phyloP scores from a whole-genome alignment of 2,329 filamentous ascomycete genomes.

The Aspergillus fructus region DNA sequence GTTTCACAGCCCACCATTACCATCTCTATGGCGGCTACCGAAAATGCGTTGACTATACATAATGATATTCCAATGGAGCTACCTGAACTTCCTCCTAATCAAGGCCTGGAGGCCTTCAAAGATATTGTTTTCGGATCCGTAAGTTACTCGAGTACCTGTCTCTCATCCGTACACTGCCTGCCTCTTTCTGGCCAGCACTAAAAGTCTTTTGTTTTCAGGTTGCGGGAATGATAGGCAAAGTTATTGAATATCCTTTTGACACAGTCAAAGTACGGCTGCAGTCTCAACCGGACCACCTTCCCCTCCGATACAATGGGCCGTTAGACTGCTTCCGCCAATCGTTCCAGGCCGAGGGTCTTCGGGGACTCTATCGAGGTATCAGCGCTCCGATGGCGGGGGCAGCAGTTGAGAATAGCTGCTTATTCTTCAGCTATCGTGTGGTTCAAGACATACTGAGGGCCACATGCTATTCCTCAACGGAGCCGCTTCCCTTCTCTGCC shows the following conservation, averaged over 20 bases:
- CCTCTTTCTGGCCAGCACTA: neutral
- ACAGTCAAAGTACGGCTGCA: conserved; percentile 97
- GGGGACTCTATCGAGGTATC: conserved; percentile 86
- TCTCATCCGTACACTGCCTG: neutral
- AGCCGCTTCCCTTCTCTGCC: conserved; percentile 69
- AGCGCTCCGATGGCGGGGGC: conserved; percentile 87
- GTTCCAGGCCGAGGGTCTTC: conserved; percentile 72
- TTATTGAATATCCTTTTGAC: conserved; percentile 98
- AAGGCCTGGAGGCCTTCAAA: conserved; percentile 70
- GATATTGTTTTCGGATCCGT: conserved; percentile 88
- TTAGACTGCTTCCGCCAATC: conserved; percentile 92
- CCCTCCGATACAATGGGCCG: conserved; percentile 79
- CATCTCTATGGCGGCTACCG: conserved; percentile 38
- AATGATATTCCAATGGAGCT: conserved; percentile 44
- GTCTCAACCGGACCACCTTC: conserved; percentile 84
- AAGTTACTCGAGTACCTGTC: conserved; percentile 33
- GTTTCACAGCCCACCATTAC: conserved; percentile 8
- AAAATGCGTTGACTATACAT: conserved; percentile 37
- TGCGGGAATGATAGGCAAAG: conserved; percentile 87
- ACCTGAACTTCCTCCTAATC: conserved; percentile 41
- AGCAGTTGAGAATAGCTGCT: conserved; percentile 83
- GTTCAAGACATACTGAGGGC: conserved; percentile 63
- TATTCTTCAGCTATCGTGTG: conserved; percentile 88
- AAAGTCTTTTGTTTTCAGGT: conserved; percentile 48
- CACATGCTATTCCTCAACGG: conserved; percentile 54